Conservation (phyloP, 495 filamentous ascomycete species). For the Hypoxylon intermedium region DNA sequence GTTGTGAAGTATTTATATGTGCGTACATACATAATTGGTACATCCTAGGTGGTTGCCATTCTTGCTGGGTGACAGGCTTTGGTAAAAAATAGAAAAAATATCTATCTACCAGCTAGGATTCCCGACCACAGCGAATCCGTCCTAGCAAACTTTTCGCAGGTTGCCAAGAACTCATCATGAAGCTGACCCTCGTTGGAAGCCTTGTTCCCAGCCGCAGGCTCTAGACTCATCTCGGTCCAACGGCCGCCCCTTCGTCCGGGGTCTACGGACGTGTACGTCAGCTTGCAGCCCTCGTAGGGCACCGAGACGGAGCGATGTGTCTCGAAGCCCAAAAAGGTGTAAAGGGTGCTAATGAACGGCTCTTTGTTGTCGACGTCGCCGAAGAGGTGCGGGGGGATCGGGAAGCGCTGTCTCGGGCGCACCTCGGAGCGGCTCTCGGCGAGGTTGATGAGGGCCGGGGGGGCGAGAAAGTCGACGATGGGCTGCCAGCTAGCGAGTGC, state of each 20-base stretch:
- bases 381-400: constrained; percentile 45
- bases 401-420: constrained; percentile 46
- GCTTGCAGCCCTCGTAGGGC: constrained; percentile 45
- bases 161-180: constrained; percentile 26
- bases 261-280: constrained; percentile 55
- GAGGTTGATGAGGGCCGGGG: constrained; percentile 50
- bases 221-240: constrained; percentile 52
- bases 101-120: not conserved
- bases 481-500: constrained; percentile 35
- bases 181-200: not conserved
- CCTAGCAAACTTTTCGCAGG: constrained; percentile 23
- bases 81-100: not conserved
- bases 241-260: constrained; percentile 51
- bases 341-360: constrained; percentile 46
- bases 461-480: constrained; percentile 47
- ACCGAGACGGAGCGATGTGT: constrained; percentile 46
- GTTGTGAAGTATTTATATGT: no score
- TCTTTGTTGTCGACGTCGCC: constrained; percentile 15
- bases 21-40: not conserved
- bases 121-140: constrained; percentile 32
- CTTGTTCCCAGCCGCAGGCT: constrained; percentile 31
- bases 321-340: constrained; percentile 57
- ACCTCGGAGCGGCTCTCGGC: constrained; percentile 44
- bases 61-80: not conserved
- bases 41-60: no score